These are phyloP conservation scores for Aspergillus japonicus DNA, from an alignment of 2,329 filamentous ascomycete genomes.

Conservation along the genomic window DNA sequence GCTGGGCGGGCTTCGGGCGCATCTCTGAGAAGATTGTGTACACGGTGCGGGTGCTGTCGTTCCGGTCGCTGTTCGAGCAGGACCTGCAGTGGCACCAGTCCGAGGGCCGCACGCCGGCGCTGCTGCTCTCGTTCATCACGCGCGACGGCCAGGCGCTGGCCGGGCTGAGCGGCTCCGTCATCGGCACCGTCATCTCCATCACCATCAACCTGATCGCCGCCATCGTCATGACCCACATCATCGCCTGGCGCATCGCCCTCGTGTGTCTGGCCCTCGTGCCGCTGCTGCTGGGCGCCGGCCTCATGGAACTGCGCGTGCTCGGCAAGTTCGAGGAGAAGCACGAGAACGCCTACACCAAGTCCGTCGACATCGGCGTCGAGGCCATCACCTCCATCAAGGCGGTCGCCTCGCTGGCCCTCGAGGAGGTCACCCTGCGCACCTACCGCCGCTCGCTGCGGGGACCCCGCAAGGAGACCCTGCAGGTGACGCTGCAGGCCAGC, in stretches of 20 bases:
- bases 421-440: conserved; percentile 48
- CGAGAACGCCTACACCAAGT: conserved; percentile 50
- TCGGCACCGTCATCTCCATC: conserved; percentile 68
- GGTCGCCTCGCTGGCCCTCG: conserved; percentile 51
- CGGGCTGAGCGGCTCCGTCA: conserved; percentile 67
- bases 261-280: conserved; percentile 69
- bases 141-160: conserved; percentile 66
- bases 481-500: conserved; percentile 46
- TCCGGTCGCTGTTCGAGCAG: conserved; percentile 64
- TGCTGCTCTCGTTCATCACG: conserved; percentile 65
- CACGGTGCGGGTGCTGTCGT: conserved; percentile 60
- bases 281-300: conserved; percentile 64
- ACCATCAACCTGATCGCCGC: conserved; percentile 66
- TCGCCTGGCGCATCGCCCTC: conserved; percentile 74
- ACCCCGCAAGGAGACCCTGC: conserved; percentile 50
- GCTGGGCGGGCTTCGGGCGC: conserved; percentile 57
- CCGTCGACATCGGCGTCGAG: conserved; percentile 50
- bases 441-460: conserved; percentile 46
- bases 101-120: conserved; percentile 59
- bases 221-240: conserved; percentile 65
- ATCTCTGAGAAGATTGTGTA: conserved; percentile 65
- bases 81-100: conserved; percentile 69
- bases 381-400: conserved; percentile 43
- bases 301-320: conserved; percentile 65
- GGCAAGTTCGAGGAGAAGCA: conserved; percentile 57